phyloP scores from a whole-genome alignment of 2,329 filamentous ascomycete species.

The Claviceps digitariae region DNA sequence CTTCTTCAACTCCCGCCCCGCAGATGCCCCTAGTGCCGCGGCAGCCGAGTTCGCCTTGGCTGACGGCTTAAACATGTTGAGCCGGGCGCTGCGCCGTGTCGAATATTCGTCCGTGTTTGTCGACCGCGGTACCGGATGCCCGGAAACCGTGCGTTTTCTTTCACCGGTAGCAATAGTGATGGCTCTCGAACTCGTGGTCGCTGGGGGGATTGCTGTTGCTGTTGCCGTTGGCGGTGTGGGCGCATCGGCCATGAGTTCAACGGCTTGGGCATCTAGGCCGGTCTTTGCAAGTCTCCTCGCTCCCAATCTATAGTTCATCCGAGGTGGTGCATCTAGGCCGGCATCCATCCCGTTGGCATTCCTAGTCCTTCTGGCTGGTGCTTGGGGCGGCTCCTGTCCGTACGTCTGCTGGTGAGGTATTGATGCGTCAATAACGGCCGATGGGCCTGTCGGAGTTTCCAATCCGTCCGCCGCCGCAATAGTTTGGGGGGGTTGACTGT shows the following conservation, averaged over 20 bases:
- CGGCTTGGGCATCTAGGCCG: conserved; percentile 17
- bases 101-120: conserved; percentile 44
- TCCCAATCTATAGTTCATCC: conserved; percentile 44
- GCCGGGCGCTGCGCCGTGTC: conserved; percentile 54
- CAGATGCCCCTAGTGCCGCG: conserved; percentile 42
- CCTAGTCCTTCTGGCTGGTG: conserved; percentile 38
- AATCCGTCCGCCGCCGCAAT: conserved; percentile 37
- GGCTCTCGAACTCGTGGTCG: conserved; percentile 19
- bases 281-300: conserved; percentile 27
- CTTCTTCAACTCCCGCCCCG: conserved; percentile 65
- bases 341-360: conserved; percentile 39
- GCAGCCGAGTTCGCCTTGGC: conserved; percentile 48
- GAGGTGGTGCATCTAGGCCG: conserved; percentile 46
- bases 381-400: conserved; percentile 34
- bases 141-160: conserved; percentile 85
- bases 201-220: conserved; percentile 22
- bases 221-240: conserved; percentile 19
- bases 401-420: conserved; percentile 12
- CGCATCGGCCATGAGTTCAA: conserved; percentile 30
- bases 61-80: conserved; percentile 57
- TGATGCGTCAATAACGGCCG: conserved; percentile 10
- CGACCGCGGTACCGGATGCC: conserved; percentile 49
- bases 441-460: conserved; percentile 42
- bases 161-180: conserved; percentile 37
- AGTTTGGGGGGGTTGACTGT: conserved; percentile 20